Evolutionary conservation across 2,329 filamentous ascomycete species (phyloP), one percentile per base, ranked within the genome.

Genomic region (Fusarium lyarnte): DNA sequence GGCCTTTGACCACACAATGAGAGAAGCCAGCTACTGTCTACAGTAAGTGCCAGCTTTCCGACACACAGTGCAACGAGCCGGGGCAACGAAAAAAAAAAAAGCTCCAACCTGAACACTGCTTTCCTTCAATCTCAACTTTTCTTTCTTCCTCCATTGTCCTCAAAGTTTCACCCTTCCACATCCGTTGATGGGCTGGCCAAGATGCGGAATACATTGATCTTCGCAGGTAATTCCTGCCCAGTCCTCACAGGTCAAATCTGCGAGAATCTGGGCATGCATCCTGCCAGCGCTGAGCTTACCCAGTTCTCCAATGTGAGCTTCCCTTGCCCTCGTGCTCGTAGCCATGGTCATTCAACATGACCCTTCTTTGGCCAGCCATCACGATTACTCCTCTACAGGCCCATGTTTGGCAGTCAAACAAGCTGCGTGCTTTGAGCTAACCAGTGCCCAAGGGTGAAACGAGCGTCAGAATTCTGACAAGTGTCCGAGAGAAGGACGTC

Each of bases 401-500:
- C 38, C 31, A 47, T 45, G n/a, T 51, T 53, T 59, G 58, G 55
- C 55, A 59, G 55, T 47, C 31, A 51, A 58, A 31, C 31, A 45
- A 59, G 54, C 63, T 62, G 58, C 63, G 65, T 54, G 53, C 61
- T 60, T 41, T 58, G 42, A 63, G 61, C 76, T 77, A 75, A 77
- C 73, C 39, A 57, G 58, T 61, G 58, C 53, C 38, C 65, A 81
- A 91, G 89, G 90, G 90, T 83, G 90, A 92, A 84, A 92, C 90
- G 66, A 91, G 89, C 78, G 90, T 92, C 77, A 88, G 89, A 78
- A 91, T 92, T 79, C 80, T 91, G 80, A 91, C 89, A 51, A 92
- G 90, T 82, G 94, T 99, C 74, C 93, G 96, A 76, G 97, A 99
- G 81, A 97, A 98, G 83, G 95, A 99, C 88, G 95, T 99, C 78